Percentiles rank a stretch among this genome's conserved stretches.
Evolutionary conservation across 2,329 filamentous ascomycete species (phyloP).

Genomic region (Cyphellophora attinorum): DNA sequence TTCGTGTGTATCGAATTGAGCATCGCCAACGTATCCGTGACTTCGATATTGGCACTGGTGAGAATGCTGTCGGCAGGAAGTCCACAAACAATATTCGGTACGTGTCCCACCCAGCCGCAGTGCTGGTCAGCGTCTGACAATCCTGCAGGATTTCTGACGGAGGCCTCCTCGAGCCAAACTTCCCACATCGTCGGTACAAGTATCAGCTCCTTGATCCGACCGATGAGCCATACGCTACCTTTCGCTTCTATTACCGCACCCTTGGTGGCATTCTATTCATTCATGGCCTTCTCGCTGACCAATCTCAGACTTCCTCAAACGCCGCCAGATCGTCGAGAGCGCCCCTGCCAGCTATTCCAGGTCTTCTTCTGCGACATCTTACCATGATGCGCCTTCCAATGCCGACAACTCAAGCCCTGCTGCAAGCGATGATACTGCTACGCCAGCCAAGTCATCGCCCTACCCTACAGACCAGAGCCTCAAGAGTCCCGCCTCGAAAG

Average conservation of each 20-base stretch:
- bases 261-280: conserved; percentile 6
- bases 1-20: conserved; percentile 15
- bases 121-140: conserved; percentile 1
- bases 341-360: background rate
- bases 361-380: background rate
- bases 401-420: too few species aligned
- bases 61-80: conserved; percentile 1
- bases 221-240: conserved; percentile 38
- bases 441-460: too few species aligned
- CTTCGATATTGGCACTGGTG: conserved; percentile 5
- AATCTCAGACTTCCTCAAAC: background rate
- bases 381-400: background rate
- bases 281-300: background rate
- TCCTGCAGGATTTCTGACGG: conserved; percentile 11
- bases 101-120: background rate
- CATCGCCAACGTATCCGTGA: conserved; percentile 11
- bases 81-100: conserved; percentile 9
- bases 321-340: background rate
- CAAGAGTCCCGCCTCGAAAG: too few species aligned
- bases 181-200: conserved; percentile 26
- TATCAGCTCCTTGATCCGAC: conserved; percentile 40
- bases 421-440: too few species aligned
- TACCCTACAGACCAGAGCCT: too few species aligned
- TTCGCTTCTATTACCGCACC: conserved; percentile 22
- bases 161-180: conserved; percentile 13